Base-by-base conservation (phyloP, 148 eudicot genomes). In the Fagopyrum tataricum region DNA sequence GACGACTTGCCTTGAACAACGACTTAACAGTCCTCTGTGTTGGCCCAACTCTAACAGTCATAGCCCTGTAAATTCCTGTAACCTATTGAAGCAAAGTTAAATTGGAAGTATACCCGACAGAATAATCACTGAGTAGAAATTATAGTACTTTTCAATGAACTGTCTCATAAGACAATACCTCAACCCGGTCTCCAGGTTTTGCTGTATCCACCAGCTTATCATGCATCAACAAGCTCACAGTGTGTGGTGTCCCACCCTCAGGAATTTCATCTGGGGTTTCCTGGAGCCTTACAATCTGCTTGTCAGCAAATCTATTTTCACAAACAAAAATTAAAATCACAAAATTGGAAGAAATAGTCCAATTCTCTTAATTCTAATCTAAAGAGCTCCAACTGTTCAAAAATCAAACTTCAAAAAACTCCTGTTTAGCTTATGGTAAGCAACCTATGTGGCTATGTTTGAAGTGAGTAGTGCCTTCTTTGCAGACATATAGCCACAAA, bases 261-360 rank as follows among this genome's bases (percentile, higher is more conserved):
- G 98, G 98, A 74, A 95, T 95, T 74, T 95, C 97, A 87, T 95
- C 97, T 43, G 98, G 98, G 68, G 97, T 95, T 83, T 95, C 98
- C 82, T 95, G 98, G 47, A 95, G 85, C 78, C 93, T 84, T 74
- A 95, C 97, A 72, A 95, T 85, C 81, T 95, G 97, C 84, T 95
- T 95, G 78, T 95, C 98, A 80, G 96, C 92, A 87, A 95, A 95
- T 82, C 98, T 95, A 81, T 49, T 77, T 31, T 39, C 4, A 37
- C 20, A 39, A 64, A 31, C n/a, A 4, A 6, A 64, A 37, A 37
- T 7, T 8, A 46, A 39, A 12, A 62, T 62, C 44, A 31, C 44
- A 37, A 13, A 31, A 13, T 37, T 37, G 44, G 69, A 15, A 64
- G 12, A 56, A 56, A 8, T 21, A 23, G 64, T 23, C 15, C 31